Evolutionary conservation across 345 rosid species (phyloP).

Genomic region (Carallia pectinifolia): DNA sequence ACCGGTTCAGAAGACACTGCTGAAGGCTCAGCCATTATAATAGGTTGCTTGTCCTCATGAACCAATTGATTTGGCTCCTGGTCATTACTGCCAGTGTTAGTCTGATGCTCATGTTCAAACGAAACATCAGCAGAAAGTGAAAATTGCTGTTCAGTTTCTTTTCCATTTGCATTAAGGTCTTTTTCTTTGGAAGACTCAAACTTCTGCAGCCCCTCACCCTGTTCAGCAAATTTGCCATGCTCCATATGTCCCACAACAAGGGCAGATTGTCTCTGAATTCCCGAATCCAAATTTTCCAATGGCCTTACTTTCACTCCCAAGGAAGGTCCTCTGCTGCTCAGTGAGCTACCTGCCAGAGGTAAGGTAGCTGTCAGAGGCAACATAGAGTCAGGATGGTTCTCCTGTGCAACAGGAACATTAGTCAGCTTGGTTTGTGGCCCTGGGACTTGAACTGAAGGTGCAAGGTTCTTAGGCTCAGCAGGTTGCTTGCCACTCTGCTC

Average conservation of each 20-base stretch:
- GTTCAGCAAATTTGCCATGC: constrained; percentile 22
- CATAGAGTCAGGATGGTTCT: constrained; percentile 27
- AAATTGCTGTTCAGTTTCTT: constrained; percentile 25
- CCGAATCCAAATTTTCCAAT: constrained; percentile 30
- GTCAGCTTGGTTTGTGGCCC: constrained; percentile 22
- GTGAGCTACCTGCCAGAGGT: neutral
- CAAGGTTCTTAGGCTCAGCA: constrained; percentile 21
- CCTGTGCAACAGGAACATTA: constrained; percentile 11
- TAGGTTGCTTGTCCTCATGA: constrained; percentile 19
- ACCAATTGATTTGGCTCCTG: constrained; percentile 19
- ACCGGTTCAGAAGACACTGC: constrained; percentile 5
- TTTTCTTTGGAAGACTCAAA: constrained; percentile 27
- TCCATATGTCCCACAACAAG: constrained; percentile 17
- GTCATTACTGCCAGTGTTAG: constrained; percentile 30
- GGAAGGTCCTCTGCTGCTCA: constrained; percentile 26
- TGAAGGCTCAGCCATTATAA: constrained; percentile 23
- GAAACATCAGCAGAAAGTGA: constrained; percentile 25
- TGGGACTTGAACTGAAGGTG: constrained; percentile 25
- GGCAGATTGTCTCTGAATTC: constrained; percentile 25
- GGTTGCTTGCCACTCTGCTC: constrained; percentile 33
- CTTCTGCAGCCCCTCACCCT: constrained; percentile 25
- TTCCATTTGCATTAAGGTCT: constrained; percentile 23
- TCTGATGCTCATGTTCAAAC: constrained; percentile 30
- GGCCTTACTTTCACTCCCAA: constrained; percentile 14
- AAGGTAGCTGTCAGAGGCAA: constrained; percentile 28